Base-by-base conservation (phyloP, 768 basidiomycete genomes). In the Suillus subalutaceus region DNA sequence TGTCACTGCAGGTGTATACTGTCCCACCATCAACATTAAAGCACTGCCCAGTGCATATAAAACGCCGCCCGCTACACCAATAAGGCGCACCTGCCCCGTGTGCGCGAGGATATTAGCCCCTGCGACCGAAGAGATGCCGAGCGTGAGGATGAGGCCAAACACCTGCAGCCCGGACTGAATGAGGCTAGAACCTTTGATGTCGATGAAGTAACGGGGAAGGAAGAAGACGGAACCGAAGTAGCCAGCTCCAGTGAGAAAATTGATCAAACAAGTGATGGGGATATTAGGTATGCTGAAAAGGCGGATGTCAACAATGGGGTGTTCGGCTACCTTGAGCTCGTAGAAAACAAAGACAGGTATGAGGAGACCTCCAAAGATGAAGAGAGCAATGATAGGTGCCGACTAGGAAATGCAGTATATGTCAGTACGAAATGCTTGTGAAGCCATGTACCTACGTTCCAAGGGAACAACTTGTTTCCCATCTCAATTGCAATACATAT, bases 161-260 rank as follows among this genome's bases (percentile, higher is more conserved):
- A 79, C 79, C 44, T 78, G 76, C 7, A 78, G 53, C n/a, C 77
- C 77, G 0, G 77, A 77, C 41, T 64, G 71, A 46, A 79, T 72
- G 56, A 79, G 64, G 60, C 62, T 70, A 41, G 77, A 79, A 20
- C 73, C 69, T 44, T 77, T 78, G 68, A 78, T 64, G 60, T 79
- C 78, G 67, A 80, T 80, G 58, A 78, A 79, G 66, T 79, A 78
- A 46, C 77, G 79, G n/a, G 77, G 77, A 32, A 78, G 72, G 67
- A 80, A 78, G 66, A 80, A 78, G 65, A 79, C 77, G 16, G 71
- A 70, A 10, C 78, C 77, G 63, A 78, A 79, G 68, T 78, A 79
- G 23, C 77, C 78, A 16, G 79, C 79, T 53, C 79, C 77, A 0
- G 77, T 79, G 57, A 78, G 75, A 67, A 78, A 79, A 61, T 79